Evolutionary conservation across 2,329 filamentous ascomycete species (phyloP).

Genomic region (Aureobasidium sp.): DNA sequence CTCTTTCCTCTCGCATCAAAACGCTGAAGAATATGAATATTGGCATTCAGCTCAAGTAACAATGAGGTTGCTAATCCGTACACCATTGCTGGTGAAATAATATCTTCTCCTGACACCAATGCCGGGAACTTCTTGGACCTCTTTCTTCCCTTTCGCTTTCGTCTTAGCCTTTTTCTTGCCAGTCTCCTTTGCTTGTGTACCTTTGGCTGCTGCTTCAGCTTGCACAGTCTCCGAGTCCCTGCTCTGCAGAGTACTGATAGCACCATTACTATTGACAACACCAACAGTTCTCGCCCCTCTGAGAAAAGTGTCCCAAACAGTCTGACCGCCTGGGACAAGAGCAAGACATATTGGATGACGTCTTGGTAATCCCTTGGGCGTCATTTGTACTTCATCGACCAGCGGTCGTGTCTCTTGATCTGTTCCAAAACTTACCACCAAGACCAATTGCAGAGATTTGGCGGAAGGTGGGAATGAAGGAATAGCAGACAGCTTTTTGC

Average conservation of each 20-base stretch:
- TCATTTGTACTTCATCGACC: slow-evolving; percentile 65
- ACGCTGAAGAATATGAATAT: neutral
- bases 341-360: slow-evolving; percentile 71
- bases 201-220: neutral
- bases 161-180: slow-evolving; percentile 22
- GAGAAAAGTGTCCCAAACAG: slow-evolving; percentile 55
- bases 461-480: slow-evolving; percentile 55
- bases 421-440: slow-evolving; percentile 59
- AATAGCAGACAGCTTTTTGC: slow-evolving; percentile 74
- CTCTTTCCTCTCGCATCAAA: no score
- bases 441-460: slow-evolving; percentile 64
- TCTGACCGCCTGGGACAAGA: slow-evolving; percentile 66
- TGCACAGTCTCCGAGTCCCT: neutral
- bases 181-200: slow-evolving; percentile 8
- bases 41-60: neutral
- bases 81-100: slow-evolving; percentile 69
- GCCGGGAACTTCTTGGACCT: slow-evolving; percentile 31
- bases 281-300: slow-evolving; percentile 38
- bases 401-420: slow-evolving; percentile 53
- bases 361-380: slow-evolving; percentile 58
- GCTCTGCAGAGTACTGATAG: neutral
- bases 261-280: slow-evolving; percentile 15
- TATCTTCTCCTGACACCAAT: slow-evolving; percentile 72
- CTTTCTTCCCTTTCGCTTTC: slow-evolving; percentile 45
- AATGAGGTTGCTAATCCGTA: slow-evolving; percentile 64